A percentile compares a stretch with the other conserved stretches of the same genome.
These are phyloP conservation scores for Stylonectria norvegica DNA, from an alignment of 2,329 filamentous ascomycete species.

Conservation along the genomic window DNA sequence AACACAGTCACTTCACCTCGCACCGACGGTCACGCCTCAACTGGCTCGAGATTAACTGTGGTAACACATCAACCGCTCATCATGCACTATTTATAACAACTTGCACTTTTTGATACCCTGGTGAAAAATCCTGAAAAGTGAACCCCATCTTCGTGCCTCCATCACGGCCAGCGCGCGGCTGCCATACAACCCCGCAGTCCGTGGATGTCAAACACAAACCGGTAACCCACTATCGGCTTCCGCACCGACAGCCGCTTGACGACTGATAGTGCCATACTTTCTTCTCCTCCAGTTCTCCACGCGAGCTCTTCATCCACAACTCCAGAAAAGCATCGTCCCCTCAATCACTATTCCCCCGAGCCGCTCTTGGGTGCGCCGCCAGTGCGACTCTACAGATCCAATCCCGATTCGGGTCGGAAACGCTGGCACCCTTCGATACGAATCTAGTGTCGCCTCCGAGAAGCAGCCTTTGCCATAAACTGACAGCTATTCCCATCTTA, in stretches of 20 bases:
- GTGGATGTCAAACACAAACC: slow-evolving; percentile 10
- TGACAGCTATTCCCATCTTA: slow-evolving; percentile 2
- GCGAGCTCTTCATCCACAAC: slow-evolving; percentile 19
- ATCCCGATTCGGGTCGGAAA: slow-evolving; percentile 2
- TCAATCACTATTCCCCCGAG: slow-evolving; percentile 23
- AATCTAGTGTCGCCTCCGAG: slow-evolving; percentile 8
- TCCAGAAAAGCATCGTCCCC: slow-evolving; percentile 20
- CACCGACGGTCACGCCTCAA: no score
- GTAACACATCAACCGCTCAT: no score
- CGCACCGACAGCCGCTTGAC: slow-evolving; percentile 1
- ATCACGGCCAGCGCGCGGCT: no score
- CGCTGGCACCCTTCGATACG: slow-evolving; percentile 3
- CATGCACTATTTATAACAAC: no score
- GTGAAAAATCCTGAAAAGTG: no score
- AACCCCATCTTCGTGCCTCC: no score
- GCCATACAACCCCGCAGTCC: no score
- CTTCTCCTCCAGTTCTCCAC: slow-evolving; percentile 4
- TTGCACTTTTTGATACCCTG: no score
- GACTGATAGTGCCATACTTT: slow-evolving; percentile 18
- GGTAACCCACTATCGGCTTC: slow-evolving; percentile 14
- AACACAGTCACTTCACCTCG: no score
- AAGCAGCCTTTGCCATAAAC: slow-evolving; percentile 6
- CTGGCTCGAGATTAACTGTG: no score
- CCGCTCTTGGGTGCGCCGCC: slow-evolving; percentile 13
- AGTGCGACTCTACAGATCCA: slow-evolving; percentile 8